Evolutionary conservation across 768 basidiomycete species (phyloP).

Genomic region (Lentinula raphanica): DNA sequence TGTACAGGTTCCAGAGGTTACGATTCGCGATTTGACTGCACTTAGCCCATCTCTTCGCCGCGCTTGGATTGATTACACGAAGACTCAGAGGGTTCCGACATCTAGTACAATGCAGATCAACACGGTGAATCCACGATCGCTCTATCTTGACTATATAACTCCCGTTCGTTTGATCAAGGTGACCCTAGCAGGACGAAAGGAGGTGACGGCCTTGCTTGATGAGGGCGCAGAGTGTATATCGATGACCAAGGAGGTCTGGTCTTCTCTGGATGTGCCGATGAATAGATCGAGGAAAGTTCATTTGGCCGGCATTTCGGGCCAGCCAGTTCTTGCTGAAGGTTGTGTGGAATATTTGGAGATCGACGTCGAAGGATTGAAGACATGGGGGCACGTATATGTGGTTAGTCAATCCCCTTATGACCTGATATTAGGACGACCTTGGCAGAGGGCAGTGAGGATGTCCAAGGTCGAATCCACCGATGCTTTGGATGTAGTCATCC

Average conservation of each 20-base stretch:
- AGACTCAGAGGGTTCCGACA: too few relatives aligned
- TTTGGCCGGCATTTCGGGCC: slow-evolving; percentile 19
- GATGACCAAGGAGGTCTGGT: not conserved
- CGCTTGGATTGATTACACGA: too few relatives aligned
- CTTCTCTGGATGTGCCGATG: slow-evolving; percentile 7
- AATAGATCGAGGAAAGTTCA: slow-evolving; percentile 15
- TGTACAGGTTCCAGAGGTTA: not conserved
- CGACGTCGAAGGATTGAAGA: slow-evolving; percentile 14
- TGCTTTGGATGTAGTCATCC: not conserved
- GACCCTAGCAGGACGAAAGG: too few relatives aligned
- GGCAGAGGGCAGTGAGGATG: slow-evolving; percentile 15
- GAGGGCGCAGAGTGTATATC: too few relatives aligned
- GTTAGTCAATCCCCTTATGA: slow-evolving; percentile 14
- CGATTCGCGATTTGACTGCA: not conserved
- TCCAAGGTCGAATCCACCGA: slow-evolving; percentile 5
- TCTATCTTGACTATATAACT: too few relatives aligned
- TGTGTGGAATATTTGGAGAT: slow-evolving; percentile 12
- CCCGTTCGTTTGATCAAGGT: too few relatives aligned
- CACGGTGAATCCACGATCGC: too few relatives aligned
- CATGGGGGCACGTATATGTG: slow-evolving; percentile 20
- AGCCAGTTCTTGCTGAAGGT: slow-evolving; percentile 3
- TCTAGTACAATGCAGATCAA: too few relatives aligned
- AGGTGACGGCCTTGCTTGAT: too few relatives aligned
- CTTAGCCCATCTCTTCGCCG: not conserved
- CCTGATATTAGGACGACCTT: slow-evolving; percentile 6